Evolutionary conservation across 768 basidiomycete species (phyloP).

Genomic region (Boletus insuetus): DNA sequence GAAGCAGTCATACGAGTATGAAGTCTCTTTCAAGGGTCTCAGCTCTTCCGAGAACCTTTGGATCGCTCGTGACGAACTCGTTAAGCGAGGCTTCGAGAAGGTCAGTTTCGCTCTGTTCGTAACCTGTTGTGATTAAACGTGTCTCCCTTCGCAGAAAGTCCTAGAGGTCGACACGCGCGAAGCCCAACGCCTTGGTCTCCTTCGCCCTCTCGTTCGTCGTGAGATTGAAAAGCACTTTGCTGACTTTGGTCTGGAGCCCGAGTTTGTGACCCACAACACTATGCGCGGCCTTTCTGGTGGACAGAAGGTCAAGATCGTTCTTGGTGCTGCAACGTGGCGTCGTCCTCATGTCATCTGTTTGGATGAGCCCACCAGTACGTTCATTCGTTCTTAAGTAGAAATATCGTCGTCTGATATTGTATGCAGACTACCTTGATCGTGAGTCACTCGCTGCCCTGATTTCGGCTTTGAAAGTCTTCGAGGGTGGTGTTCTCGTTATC

Average conservation of each 20-base stretch:
- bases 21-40: constrained; percentile 92
- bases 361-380: constrained; percentile 91
- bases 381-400: not conserved
- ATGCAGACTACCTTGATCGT: constrained; percentile 93
- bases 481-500: constrained; percentile 97
- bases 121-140: not conserved
- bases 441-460: constrained; percentile 99
- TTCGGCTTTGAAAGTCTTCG: constrained; percentile 95
- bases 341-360: constrained; percentile 96
- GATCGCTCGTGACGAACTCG: constrained; percentile 92
- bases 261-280: constrained; percentile 98
- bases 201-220: constrained; percentile 94
- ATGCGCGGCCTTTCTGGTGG: constrained; percentile 99
- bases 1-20: constrained; percentile 99
- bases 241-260: constrained; percentile 98
- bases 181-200: constrained; percentile 92
- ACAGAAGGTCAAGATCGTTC: constrained; percentile 99
- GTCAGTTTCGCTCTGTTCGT: constrained; percentile 28
- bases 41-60: constrained; percentile 98
- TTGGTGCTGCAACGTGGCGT: constrained; percentile 98
- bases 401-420: not conserved
- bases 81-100: constrained; percentile 99
- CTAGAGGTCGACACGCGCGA: constrained; percentile 96
- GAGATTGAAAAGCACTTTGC: constrained; percentile 99
- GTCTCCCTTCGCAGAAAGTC: constrained; percentile 62